Percentiles rank a stretch among this genome's conserved stretches.
Evolutionary conservation across 495 filamentous ascomycete species (phyloP).

Genomic region (Podospora pseudoanserina): DNA sequence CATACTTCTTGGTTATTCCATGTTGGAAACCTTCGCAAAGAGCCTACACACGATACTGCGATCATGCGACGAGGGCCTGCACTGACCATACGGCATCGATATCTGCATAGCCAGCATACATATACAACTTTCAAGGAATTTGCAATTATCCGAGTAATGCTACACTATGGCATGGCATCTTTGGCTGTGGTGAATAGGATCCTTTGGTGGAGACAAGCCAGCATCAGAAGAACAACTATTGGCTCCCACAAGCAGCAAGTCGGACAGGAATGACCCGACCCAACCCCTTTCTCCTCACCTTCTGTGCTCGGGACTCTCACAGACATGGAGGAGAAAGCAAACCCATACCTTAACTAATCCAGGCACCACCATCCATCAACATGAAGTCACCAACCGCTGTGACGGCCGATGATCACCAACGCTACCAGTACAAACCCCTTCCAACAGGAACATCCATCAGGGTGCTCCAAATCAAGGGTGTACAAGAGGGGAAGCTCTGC

Average conservation of each 20-base stretch:
- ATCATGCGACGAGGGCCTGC: neutral
- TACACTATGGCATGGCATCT: too few relatives aligned
- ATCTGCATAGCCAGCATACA: neutral
- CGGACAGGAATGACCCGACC: neutral
- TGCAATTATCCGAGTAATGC: neutral
- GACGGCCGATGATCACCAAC: neutral
- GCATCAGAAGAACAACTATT: neutral
- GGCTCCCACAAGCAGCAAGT: neutral
- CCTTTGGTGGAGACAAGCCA: neutral
- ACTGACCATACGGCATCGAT: neutral
- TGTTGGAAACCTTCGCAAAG: neutral
- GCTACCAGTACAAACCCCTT: neutral
- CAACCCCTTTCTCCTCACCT: neutral
- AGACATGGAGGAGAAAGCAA: neutral
- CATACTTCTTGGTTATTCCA: neutral
- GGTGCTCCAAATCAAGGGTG: neutral
- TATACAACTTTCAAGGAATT: neutral
- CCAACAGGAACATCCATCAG: neutral
- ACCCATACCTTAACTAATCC: neutral
- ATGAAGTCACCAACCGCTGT: neutral
- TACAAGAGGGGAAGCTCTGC: neutral
- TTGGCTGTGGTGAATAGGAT: too few relatives aligned
- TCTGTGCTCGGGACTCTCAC: neutral
- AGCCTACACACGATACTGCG: neutral
- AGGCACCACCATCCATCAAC: neutral